Evolutionary conservation across 495 filamentous ascomycete genomes (phyloP).

Genomic region (Aspergillus avenaceus): DNA sequence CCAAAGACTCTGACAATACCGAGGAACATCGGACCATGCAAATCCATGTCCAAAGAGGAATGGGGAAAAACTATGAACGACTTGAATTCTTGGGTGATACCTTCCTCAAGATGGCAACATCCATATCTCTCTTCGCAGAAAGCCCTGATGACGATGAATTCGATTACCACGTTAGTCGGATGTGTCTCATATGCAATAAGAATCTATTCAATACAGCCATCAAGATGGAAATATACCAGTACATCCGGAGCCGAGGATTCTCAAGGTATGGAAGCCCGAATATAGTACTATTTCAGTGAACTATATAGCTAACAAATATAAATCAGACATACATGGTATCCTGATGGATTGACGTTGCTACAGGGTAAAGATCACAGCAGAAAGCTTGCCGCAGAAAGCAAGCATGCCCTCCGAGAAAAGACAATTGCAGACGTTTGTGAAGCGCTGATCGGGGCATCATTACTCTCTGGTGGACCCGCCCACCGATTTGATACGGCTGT

Average conservation of each 20-base stretch:
- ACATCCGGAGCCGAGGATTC: constrained; percentile 78
- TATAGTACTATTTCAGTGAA: constrained; percentile 8
- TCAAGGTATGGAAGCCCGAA: constrained; percentile 46
- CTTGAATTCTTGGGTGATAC: constrained; percentile 92
- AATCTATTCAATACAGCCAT: constrained; percentile 77
- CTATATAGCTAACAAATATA: constrained; percentile 6
- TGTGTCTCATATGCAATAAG: constrained; percentile 88
- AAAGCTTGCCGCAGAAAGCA: constrained; percentile 45
- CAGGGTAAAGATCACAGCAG: constrained; percentile 57
- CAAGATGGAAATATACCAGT: constrained; percentile 62
- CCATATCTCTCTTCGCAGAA: constrained; percentile 73
- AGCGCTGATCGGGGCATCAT: constrained; percentile 85
- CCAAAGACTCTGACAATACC: constrained; percentile 90
- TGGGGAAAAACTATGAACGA: constrained; percentile 96
- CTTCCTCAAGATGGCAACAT: constrained; percentile 94
- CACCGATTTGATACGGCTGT: constrained; percentile 75
- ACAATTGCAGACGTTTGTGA: constrained; percentile 97
- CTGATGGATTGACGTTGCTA: constrained; percentile 63
- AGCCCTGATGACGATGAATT: constrained; percentile 79
- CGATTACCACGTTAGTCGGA: constrained; percentile 84
- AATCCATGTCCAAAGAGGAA: constrained; percentile 76
- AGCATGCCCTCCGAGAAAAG: constrained; percentile 78
- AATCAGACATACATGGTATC: constrained; percentile 64
- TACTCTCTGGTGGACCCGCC: constrained; percentile 56
- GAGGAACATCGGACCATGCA: constrained; percentile 69